Conservation (phyloP, 2,329 filamentous ascomycete genomes). For the Ascochyta koolunga region DNA sequence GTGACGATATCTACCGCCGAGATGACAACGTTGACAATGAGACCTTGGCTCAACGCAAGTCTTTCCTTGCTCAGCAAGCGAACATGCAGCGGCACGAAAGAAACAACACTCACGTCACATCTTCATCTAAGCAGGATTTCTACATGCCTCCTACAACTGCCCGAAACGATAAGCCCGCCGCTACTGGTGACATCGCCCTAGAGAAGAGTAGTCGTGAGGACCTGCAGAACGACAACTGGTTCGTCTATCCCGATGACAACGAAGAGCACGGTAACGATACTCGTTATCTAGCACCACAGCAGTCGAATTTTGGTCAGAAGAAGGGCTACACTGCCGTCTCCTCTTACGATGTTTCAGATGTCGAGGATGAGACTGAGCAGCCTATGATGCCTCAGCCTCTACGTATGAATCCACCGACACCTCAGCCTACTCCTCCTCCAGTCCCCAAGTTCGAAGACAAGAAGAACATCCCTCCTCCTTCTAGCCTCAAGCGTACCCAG, state of each 20-base stretch:
- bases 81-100: conserved; percentile 42
- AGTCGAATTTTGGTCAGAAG: conserved; percentile 32
- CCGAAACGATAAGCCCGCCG: conserved; percentile 18
- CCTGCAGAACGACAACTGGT: conserved; percentile 57
- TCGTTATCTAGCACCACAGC: conserved; percentile 23
- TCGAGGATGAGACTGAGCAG: conserved; percentile 31
- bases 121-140: conserved; percentile 39
- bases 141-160: conserved; percentile 36
- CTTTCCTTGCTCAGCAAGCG: conserved; percentile 41
- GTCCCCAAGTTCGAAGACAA: conserved; percentile 22
- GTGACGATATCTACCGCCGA: conserved; percentile 37
- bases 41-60: conserved; percentile 43
- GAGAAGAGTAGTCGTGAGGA: conserved; percentile 39
- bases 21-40: conserved; percentile 35
- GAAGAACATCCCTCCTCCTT: conserved; percentile 24
- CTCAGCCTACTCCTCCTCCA: conserved; percentile 47
- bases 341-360: conserved; percentile 35
- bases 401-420: conserved; percentile 54
- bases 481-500: conserved; percentile 27
- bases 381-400: conserved; percentile 50
- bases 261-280: conserved; percentile 21
- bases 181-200: conserved; percentile 37
- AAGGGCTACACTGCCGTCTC: conserved; percentile 39
- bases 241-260: conserved; percentile 43
- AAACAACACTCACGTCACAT: conserved; percentile 34